Evolutionary conservation across 768 basidiomycete species (phyloP).

Genomic region (Pisolithus microcarpus): DNA sequence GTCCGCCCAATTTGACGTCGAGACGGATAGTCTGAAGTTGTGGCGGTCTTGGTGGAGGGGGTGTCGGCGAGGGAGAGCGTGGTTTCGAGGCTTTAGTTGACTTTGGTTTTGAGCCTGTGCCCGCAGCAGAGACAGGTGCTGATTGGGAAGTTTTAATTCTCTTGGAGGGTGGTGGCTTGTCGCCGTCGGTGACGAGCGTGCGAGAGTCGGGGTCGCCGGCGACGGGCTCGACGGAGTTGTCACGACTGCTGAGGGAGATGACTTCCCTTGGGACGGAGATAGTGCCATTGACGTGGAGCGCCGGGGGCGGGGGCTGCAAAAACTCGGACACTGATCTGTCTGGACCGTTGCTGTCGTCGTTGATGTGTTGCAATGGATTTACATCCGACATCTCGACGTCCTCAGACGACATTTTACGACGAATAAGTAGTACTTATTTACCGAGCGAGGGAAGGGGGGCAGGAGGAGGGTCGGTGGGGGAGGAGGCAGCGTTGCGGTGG

Average conservation of each 20-base stretch:
- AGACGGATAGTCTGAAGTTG: constrained; percentile 61
- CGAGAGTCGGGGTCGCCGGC: constrained; percentile 10
- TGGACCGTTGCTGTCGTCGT: neutral
- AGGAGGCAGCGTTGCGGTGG: constrained; percentile 25
- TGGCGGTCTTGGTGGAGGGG: constrained; percentile 40
- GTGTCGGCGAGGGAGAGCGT: constrained; percentile 53
- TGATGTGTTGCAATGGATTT: neutral
- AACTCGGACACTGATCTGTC: constrained; percentile 5
- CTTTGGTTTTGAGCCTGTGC: constrained; percentile 43
- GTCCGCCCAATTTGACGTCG: constrained; percentile 63
- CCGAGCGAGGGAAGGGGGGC: constrained; percentile 3
- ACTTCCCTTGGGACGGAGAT: constrained; percentile 16
- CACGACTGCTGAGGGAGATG: constrained; percentile 25
- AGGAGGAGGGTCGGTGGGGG: constrained; percentile 16
- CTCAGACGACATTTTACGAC: constrained; percentile 11
- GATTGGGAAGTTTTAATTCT: constrained; percentile 22
- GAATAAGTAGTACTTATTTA: neutral
- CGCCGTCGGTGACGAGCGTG: constrained; percentile 10
- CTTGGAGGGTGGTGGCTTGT: constrained; percentile 23
- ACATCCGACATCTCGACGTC: constrained; percentile 26
- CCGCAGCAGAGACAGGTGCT: constrained; percentile 21
- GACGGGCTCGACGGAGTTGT: constrained; percentile 19
- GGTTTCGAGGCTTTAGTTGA: constrained; percentile 37
- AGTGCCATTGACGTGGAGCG: neutral
- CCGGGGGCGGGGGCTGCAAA: neutral